phyloP scores from a whole-genome alignment of 225 moss, liverwort and hornwort species.

The Anthoceros angustus region DNA sequence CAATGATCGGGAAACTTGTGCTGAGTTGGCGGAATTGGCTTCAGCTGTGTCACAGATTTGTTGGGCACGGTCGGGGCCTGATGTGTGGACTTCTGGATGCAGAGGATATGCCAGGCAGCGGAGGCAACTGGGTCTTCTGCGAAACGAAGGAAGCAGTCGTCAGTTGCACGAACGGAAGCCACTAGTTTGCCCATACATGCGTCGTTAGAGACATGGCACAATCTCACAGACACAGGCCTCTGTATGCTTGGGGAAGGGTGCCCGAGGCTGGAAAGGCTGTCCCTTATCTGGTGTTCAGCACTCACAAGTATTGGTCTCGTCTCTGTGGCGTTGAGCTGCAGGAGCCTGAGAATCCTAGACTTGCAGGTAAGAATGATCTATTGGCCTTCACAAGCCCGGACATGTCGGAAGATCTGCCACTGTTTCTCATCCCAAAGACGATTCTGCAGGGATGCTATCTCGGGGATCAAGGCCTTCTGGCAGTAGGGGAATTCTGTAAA shows the following conservation, averaged over 20 bases:
- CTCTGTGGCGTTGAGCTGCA: slow-evolving; percentile 32
- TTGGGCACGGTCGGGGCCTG: neutral
- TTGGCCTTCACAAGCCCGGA: neutral
- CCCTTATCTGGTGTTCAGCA: slow-evolving; percentile 55
- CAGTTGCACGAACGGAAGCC: slow-evolving; percentile 28
- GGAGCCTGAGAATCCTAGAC: slow-evolving; percentile 45
- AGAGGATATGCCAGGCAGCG: neutral
- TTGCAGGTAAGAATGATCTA: slow-evolving; percentile 28
- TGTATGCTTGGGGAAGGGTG: slow-evolving; percentile 46
- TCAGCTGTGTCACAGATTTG: neutral
- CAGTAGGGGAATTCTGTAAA: slow-evolving; percentile 41
- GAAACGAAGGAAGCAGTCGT: slow-evolving; percentile 30
- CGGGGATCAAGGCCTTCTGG: slow-evolving; percentile 38
- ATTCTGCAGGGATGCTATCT: slow-evolving; percentile 50
- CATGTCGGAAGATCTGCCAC: neutral
- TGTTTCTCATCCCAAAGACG: neutral
- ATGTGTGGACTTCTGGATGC: neutral
- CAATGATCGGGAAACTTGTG: neutral
- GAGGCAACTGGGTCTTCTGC: neutral
- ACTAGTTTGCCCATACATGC: slow-evolving; percentile 20
- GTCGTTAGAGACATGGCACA: slow-evolving; percentile 1
- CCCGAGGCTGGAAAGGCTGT: slow-evolving; percentile 40
- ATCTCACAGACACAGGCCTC: slow-evolving; percentile 42
- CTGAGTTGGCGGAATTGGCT: neutral
- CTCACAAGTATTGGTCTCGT: slow-evolving; percentile 39